Conservation (phyloP, 1,139 yeast genomes). For the Geotrichum siamense region DNA sequence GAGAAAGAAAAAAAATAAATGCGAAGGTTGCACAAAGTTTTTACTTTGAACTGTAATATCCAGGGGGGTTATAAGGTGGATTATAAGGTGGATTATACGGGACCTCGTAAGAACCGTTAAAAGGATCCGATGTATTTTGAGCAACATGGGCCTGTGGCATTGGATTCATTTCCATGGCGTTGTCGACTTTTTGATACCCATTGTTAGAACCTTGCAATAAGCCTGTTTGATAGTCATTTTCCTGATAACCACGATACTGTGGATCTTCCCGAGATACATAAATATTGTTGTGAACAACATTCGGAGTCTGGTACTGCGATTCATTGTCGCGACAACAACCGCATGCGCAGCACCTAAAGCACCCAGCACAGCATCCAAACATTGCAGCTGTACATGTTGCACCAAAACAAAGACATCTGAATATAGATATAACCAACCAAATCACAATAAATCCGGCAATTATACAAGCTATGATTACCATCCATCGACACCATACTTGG, state of each 20-base stretch:
- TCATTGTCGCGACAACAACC: conserved; percentile 2
- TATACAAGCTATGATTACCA: conserved; percentile 68
- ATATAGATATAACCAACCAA: conserved; percentile 38
- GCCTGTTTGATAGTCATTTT: conserved; percentile 1
- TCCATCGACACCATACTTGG: conserved; percentile 63
- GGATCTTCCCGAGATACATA: conserved; percentile 5
- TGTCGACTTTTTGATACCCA: conserved; percentile 12
- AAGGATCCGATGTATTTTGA: too few relatives aligned
- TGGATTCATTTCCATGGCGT: conserved; percentile 11
- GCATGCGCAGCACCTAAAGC: conserved; percentile 11
- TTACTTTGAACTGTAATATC: too few relatives aligned
- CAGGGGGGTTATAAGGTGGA: too few relatives aligned
- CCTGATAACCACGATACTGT: conserved; percentile 5
- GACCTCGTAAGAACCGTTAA: too few relatives aligned
- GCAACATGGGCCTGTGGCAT: background rate
- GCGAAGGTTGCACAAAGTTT: too few relatives aligned
- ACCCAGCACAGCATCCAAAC: conserved; percentile 37
- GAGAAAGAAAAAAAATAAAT: too few relatives aligned
- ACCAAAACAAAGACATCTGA: conserved; percentile 40
- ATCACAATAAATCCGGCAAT: conserved; percentile 41
- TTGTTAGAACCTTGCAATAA: background rate
- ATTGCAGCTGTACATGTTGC: conserved; percentile 36
- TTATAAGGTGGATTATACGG: too few relatives aligned
- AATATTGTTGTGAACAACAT: conserved; percentile 9
- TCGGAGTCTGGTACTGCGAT: conserved; percentile 1